Evolutionary conservation across 169 alveolate genomes (phyloP), one percentile per base, ranked within the genome.

Genomic region (Eimeria maxima): DNA sequence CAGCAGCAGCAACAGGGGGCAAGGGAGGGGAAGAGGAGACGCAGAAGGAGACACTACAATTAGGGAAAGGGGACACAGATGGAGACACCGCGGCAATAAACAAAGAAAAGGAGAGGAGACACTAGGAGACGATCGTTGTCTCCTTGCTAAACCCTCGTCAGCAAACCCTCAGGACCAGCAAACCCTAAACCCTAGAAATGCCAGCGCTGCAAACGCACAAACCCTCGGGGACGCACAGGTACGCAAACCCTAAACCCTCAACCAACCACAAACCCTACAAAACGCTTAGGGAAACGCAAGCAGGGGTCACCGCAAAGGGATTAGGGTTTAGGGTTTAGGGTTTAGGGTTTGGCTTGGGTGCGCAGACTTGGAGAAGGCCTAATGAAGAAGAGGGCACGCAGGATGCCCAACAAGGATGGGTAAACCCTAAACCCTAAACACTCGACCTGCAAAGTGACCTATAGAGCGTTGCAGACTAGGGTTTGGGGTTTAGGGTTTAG

Each of bases 281-380:
- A 99, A 99, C 96, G 99, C 99, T 97, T 99, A 99, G 97, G 98
- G 99, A 1, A 99, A 99, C 97, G 99, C 99, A 18, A 99, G 6
- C 45, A 38, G 42, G 44, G 47, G n/a, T 4, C 38, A 29, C 84
- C n/a, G 84, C 16, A n/a, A 5, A 73, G 84, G 84, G 50, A 7
- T 38, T 73, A 73, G 84, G 84, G 84, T 73, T 73, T 73, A 73
- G 84, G 84, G 84, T 73, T 73, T 73, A 73, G 50, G 84, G 84
- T 73, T 73, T 73, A 73, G 84, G 84, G 84, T 73, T 73, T 73
- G 29, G 84, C 50, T 73, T n/a, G n/a, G 38, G 84, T 27, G 45
- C 20, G 20, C 55, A 38, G 45, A 29, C 84, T 29, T 42, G 55
- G n/a, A 18, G 50, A 10, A 44, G 38, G 44, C 50, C 18, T 27